Percentiles rank a stretch among this genome's conserved stretches.
Conservation (phyloP, 2,329 filamentous ascomycete genomes). For the Colletotrichum phormii region DNA sequence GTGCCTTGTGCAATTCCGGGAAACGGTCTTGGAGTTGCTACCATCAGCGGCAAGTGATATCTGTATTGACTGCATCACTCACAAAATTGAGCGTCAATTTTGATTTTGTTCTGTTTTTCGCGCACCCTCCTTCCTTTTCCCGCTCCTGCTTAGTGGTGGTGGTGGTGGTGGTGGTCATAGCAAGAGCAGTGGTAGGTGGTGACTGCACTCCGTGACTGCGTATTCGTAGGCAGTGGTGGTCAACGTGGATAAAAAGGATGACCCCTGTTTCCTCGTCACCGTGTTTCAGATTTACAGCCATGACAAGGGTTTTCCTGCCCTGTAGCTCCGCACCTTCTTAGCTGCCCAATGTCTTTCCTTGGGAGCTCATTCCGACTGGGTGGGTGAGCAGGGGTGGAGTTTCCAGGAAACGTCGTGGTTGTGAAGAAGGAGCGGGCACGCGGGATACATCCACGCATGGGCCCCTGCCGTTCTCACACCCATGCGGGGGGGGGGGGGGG, state of each 20-base stretch:
- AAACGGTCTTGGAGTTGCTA: no score
- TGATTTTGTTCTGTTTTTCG: neutral
- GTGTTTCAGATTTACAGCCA: slow-evolving; percentile 26
- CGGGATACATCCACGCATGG: neutral
- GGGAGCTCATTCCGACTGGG: slow-evolving; percentile 23
- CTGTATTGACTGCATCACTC: neutral
- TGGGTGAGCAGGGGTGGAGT: slow-evolving; percentile 12
- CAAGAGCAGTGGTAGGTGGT: neutral
- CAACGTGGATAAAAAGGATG: neutral
- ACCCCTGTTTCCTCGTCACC: slow-evolving; percentile 20
- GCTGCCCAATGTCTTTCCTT: neutral
- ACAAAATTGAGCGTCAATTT: neutral
- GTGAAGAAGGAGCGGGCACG: slow-evolving; percentile 12
- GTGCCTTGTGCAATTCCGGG: no score
- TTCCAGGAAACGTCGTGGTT: slow-evolving; percentile 16
- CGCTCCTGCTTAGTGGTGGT: neutral
- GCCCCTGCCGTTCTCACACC: neutral
- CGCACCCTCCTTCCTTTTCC: neutral
- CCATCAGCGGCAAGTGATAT: neutral
- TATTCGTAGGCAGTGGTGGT: neutral
- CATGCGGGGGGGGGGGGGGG: no score
- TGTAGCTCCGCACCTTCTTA: neutral
- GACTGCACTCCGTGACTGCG: neutral
- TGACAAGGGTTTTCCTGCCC: neutral
- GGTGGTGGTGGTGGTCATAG: neutral